These are phyloP conservation scores for Persicaria tinctoria DNA, from an alignment of 148 eudicot species.

Conservation along the genomic window DNA sequence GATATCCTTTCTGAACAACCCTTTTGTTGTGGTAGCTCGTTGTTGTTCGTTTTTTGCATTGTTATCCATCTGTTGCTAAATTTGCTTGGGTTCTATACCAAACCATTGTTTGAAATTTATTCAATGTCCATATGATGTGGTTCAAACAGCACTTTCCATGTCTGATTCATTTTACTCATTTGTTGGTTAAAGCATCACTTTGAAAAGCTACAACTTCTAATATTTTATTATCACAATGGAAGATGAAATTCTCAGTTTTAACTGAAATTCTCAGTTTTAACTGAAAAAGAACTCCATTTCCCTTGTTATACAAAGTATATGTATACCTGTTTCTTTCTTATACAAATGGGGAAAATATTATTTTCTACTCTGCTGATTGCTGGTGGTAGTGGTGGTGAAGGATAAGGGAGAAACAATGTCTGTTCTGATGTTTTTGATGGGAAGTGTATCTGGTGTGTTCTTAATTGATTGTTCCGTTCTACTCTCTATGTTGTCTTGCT, in stretches of 20 bases:
- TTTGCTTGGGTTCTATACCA: not conserved
- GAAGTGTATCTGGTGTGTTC: not conserved
- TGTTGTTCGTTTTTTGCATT: not conserved
- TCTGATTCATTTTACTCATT: not conserved
- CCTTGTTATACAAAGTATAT: not conserved
- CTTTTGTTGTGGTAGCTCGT: not conserved
- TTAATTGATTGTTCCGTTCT: not conserved
- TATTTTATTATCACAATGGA: not conserved
- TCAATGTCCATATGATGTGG: not conserved
- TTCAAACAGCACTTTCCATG: not conserved
- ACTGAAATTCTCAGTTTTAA: not conserved
- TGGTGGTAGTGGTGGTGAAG: not conserved
- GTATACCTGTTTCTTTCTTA: not conserved
- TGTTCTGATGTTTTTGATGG: not conserved
- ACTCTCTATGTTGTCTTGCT: not conserved
- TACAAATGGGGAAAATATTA: not conserved
- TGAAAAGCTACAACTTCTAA: not conserved
- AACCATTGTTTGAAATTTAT: not conserved
- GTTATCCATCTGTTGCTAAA: not conserved
- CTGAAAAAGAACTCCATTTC: not conserved
- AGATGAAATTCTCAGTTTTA: not conserved
- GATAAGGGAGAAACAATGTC: not conserved
- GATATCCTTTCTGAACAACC: conserved; percentile 63
- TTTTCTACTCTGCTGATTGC: not conserved
- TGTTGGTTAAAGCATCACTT: not conserved